These are phyloP conservation scores for Xerophyta viscosa DNA, from an alignment of 106 monocot genomes.

Conservation along the genomic window DNA sequence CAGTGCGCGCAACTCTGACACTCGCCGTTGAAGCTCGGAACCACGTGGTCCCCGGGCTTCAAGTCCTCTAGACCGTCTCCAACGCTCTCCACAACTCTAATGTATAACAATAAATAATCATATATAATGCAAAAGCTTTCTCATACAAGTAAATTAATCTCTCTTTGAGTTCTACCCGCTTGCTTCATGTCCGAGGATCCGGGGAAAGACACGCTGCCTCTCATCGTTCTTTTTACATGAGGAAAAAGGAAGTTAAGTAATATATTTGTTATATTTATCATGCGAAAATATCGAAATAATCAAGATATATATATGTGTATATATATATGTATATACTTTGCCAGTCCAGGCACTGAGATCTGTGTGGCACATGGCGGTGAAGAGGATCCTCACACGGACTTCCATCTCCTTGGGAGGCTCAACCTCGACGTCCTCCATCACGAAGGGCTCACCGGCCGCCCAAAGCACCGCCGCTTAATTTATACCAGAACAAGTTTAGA, in stretches of 20 bases:
- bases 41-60: conserved; percentile 52
- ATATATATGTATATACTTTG: conserved; percentile 19
- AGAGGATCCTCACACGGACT: conserved; percentile 58
- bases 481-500: background rate
- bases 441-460: conserved; percentile 44
- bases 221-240: conserved; percentile 32
- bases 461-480: conserved; percentile 56
- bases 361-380: conserved; percentile 76
- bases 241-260: background rate
- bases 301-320: too few species aligned
- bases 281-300: background rate
- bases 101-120: too few species aligned
- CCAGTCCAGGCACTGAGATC: conserved; percentile 64
- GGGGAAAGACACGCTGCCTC: conserved; percentile 41
- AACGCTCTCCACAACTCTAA: conserved; percentile 83
- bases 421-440: conserved; percentile 53
- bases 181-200: conserved; percentile 76
- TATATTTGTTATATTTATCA: too few species aligned
- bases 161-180: too few species aligned
- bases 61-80: conserved; percentile 65
- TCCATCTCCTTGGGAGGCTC: conserved; percentile 51
- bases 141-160: too few species aligned
- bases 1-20: conserved; percentile 49
- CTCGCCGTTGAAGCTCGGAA: conserved; percentile 78
- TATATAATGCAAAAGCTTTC: too few species aligned